Percentiles rank a stretch among this genome's conserved stretches.
phyloP scores from a whole-genome alignment of 1,284 basidiomycete genomes.

The Heliocybe sulcata region DNA sequence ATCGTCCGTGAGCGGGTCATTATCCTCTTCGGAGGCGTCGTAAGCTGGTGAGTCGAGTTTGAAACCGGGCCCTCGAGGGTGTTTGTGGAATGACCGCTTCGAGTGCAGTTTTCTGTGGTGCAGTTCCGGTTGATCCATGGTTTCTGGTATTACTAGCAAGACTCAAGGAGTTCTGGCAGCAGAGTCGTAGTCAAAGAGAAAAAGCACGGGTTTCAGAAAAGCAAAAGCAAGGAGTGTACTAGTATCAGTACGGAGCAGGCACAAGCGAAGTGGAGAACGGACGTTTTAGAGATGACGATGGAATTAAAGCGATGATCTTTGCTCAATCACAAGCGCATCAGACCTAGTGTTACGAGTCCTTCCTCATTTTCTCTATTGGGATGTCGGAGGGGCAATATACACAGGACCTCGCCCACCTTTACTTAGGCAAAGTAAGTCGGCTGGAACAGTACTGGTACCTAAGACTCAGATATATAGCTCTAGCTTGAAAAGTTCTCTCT shows the following conservation, averaged over 20 bases:
- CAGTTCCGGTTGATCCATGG: background rate
- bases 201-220: background rate
- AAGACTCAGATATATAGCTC: too few species aligned
- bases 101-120: constrained; percentile 25
- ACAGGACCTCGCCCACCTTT: too few species aligned
- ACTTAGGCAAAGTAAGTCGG: too few species aligned
- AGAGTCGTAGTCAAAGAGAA: background rate
- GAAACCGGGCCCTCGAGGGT: constrained; percentile 30
- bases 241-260: too few species aligned
- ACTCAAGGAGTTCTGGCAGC: background rate
- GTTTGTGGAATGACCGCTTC: constrained; percentile 62
- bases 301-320: background rate
- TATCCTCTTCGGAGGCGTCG: constrained; percentile 79
- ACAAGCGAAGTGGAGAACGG: background rate
- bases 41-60: constrained; percentile 66
- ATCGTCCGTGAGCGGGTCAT: constrained; percentile 75
- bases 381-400: too few species aligned
- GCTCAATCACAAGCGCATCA: background rate
- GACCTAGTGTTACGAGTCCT: too few species aligned
- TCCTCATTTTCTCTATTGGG: too few species aligned
- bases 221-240: background rate
- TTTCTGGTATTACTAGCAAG: background rate
- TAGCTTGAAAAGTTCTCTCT: too few species aligned
- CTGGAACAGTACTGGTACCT: too few species aligned
- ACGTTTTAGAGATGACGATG: background rate